A percentile compares a stretch with the other conserved stretches of the same genome.
These are phyloP conservation scores for Chytriomyces confervae DNA, from an alignment of 192 early-diverging fungal genomes.

Conservation along the genomic window DNA sequence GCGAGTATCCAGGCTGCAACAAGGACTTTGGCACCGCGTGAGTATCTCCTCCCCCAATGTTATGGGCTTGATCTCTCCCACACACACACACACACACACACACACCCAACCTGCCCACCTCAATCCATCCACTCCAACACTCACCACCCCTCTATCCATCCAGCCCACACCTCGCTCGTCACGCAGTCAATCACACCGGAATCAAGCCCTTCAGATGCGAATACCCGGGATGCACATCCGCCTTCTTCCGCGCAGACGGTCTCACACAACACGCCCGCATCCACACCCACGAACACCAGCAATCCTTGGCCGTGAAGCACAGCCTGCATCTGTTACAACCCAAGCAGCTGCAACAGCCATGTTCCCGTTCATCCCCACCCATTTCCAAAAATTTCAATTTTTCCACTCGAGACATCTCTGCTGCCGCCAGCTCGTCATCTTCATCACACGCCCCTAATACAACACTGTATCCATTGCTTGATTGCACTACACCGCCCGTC, in stretches of 20 bases:
- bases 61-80: background rate
- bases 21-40: conserved; percentile 14
- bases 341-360: no score
- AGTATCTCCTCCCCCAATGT: background rate
- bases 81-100: no score
- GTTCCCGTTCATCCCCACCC: no score
- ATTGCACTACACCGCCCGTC: no score
- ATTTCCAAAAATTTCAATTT: no score
- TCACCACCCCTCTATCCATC: background rate
- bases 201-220: background rate
- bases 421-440: no score
- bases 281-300: background rate
- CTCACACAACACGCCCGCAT: background rate
- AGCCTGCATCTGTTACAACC: no score
- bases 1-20: background rate
- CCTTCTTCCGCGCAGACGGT: conserved; percentile 22
- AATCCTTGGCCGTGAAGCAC: no score
- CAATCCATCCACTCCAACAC: background rate
- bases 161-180: conserved; percentile 16
- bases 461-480: no score
- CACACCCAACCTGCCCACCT: no score
- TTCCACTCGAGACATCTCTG: no score
- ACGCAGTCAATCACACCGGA: conserved; percentile 15
- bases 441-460: no score
- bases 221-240: conserved; percentile 6